A percentile compares a stretch with the other conserved stretches of the same genome.
Evolutionary conservation across 2,329 filamentous ascomycete species (phyloP).

Genomic region (Mariannaea sp.): DNA sequence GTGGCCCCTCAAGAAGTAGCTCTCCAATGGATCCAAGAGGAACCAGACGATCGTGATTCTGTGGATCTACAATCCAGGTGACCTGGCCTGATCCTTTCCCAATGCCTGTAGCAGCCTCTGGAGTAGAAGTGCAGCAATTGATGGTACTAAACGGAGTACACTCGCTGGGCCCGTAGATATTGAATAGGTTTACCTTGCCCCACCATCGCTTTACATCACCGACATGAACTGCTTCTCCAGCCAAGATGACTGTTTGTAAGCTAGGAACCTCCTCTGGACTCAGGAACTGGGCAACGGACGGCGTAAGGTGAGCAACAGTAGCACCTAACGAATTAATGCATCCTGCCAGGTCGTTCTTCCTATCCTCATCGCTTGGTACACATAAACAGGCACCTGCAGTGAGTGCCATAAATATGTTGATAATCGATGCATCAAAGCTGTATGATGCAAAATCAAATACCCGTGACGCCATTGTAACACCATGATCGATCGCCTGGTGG

Average conservation of each 20-base stretch:
- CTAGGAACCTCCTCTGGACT: conserved; percentile 1
- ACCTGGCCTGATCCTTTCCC: conserved; percentile 8
- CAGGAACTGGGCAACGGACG: conserved; percentile 12
- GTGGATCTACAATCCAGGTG: conserved; percentile 38
- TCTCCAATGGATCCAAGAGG: conserved; percentile 41
- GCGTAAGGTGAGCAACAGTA: conserved; percentile 12
- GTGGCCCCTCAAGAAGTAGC: conserved; percentile 46
- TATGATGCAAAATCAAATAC: conserved; percentile 20
- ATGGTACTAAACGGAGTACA: conserved; percentile 9
- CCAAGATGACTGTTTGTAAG: conserved; percentile 17
- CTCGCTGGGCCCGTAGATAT: conserved; percentile 19
- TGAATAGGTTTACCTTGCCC: conserved; percentile 5
- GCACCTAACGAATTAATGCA: conserved; percentile 5
- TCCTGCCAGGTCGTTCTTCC: conserved; percentile 1
- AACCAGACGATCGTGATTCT: conserved; percentile 32
- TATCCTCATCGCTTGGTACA: conserved; percentile 17
- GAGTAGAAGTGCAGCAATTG: not conserved
- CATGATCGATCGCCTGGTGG: conserved; percentile 18
- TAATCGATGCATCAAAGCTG: conserved; percentile 6
- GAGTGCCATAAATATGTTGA: conserved; percentile 41
- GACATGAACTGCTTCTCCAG: conserved; percentile 10
- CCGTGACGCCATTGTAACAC: conserved; percentile 9
- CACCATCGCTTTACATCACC: conserved; percentile 10
- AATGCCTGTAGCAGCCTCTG: not conserved
- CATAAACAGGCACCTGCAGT: conserved; percentile 42